Base-by-base conservation (phyloP, 169 alveolate species). In the Babesia divergens region DNA sequence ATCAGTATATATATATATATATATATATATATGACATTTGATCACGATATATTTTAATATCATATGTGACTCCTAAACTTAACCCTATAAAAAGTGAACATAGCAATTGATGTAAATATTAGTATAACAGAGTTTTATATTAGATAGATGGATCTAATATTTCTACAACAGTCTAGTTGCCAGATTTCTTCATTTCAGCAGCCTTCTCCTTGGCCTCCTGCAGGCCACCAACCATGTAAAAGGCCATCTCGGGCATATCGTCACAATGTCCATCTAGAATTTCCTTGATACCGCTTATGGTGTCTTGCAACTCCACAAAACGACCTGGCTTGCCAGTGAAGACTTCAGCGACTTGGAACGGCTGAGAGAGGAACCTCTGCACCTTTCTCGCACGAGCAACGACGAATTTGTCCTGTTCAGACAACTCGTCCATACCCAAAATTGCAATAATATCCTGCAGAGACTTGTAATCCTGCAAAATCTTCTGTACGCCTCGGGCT, bases 331-430 rank as follows among this genome's bases (percentile, higher is more conserved):
- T 93, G 32, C 99, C 99, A 3, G 98, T 94, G 91, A 94, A 95
- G 76, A 92, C 96, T 75, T 96, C 99, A 38, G 98, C 95, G 85
- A 96, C 97, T 67, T 90, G 89, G 97, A 97, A 96, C 18, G 99
- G 99, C 83, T 97, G 98, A 4, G 99, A 95, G 51, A 97, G 89
- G 95, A 95, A 96, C 42, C 95, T 87, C 86, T 93, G 96, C 42
- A 96, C 93, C 86, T 95, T 95, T 70, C 99, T 89, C 2, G 99
- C 99, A 53, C 99, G 90, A 20, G 99, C 96, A 68, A 96, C 99
- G 3, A 94, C 90, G 53, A 94, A 82, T 86, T 94, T 95, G 90
- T 97, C 99, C 53, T 95, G 98, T 80, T 95, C 99, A 6, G 97
- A 89, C 55, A 97, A 90, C 80, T 95, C 98, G 81, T 95, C 99